Percentiles rank a stretch among this genome's conserved stretches.
These are phyloP conservation scores for Fomitopsis palustris DNA, from an alignment of 1,284 basidiomycete species.

Conservation along the genomic window DNA sequence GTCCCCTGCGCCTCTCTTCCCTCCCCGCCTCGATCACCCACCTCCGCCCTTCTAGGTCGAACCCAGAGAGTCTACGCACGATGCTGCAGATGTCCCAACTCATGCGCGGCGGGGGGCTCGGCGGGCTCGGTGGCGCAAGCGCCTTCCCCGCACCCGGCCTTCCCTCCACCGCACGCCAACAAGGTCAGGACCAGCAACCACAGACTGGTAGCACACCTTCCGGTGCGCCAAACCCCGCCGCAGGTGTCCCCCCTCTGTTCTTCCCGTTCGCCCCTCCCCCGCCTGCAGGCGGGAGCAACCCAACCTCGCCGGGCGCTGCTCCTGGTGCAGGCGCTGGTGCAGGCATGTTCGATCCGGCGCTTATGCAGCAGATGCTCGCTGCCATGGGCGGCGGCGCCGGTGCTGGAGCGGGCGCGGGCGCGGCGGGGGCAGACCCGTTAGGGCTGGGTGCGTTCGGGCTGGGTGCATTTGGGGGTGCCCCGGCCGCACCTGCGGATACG, in stretches of 20 bases:
- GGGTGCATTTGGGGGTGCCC: conserved; percentile 24
- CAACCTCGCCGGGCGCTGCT: conserved; percentile 15
- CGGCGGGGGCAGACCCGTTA: conserved; percentile 24
- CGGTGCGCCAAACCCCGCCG: neutral
- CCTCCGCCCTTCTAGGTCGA: conserved; percentile 45
- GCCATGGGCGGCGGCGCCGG: conserved; percentile 28
- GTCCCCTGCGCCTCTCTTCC: conserved; percentile 24
- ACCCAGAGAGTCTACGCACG: conserved; percentile 73
- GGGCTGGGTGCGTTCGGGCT: conserved; percentile 32
- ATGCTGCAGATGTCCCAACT: conserved; percentile 80
- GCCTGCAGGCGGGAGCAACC: conserved; percentile 3
- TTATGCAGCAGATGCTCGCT: conserved; percentile 49
- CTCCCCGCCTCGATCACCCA: neutral
- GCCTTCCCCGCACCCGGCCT: conserved; percentile 61
- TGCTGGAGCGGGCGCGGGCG: conserved; percentile 20
- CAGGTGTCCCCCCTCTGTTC: neutral
- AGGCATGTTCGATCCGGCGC: conserved; percentile 37
- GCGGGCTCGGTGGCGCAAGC: conserved; percentile 16
- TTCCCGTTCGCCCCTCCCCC: neutral
- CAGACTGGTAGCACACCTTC: neutral
- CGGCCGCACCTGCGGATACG: conserved; percentile 56
- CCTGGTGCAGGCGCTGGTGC: conserved; percentile 14
- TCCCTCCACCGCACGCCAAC: conserved; percentile 30
- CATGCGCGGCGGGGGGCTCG: conserved; percentile 41
- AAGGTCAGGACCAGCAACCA: neutral